A percentile compares a stretch with the other conserved stretches of the same genome.
Conservation (phyloP, 2,329 filamentous ascomycete species). For the Macrophomina pseudophaseolina region DNA sequence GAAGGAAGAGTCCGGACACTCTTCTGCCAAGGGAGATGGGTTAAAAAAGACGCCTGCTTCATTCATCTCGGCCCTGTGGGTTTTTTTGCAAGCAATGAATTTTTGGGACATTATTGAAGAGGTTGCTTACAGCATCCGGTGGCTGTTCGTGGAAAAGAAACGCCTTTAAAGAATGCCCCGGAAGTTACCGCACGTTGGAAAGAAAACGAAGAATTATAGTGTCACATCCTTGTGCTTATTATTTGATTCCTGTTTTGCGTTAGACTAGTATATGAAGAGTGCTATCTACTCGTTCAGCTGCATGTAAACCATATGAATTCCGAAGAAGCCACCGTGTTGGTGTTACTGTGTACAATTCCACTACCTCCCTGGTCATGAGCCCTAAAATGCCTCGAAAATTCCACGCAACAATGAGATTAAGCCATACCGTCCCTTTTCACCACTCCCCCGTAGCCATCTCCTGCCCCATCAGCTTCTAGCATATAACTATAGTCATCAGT, state of each 20-base stretch:
- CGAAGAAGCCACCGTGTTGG: too few relatives aligned
- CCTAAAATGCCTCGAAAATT: too few relatives aligned
- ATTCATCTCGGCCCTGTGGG: not conserved
- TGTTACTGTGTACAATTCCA: too few relatives aligned
- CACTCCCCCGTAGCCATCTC: not conserved
- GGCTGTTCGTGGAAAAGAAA: not conserved
- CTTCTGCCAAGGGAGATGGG: not conserved
- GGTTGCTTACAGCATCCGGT: not conserved
- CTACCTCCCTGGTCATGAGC: too few relatives aligned
- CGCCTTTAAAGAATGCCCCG: not conserved
- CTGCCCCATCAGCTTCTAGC: not conserved
- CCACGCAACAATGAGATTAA: not conserved
- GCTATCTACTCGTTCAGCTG: too few relatives aligned
- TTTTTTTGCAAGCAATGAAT: not conserved
- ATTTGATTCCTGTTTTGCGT: too few relatives aligned
- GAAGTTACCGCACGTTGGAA: not conserved
- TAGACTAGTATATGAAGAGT: too few relatives aligned
- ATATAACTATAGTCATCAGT: not conserved
- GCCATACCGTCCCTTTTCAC: not conserved
- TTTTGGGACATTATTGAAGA: conserved; percentile 1
- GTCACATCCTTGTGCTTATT: too few relatives aligned
- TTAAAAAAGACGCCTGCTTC: too few relatives aligned
- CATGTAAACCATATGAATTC: too few relatives aligned
- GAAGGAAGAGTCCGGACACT: not conserved
- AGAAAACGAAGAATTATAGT: too few relatives aligned